Conservation (phyloP, 2,329 filamentous ascomycete species). For the Rhynchosporium graminicola region DNA sequence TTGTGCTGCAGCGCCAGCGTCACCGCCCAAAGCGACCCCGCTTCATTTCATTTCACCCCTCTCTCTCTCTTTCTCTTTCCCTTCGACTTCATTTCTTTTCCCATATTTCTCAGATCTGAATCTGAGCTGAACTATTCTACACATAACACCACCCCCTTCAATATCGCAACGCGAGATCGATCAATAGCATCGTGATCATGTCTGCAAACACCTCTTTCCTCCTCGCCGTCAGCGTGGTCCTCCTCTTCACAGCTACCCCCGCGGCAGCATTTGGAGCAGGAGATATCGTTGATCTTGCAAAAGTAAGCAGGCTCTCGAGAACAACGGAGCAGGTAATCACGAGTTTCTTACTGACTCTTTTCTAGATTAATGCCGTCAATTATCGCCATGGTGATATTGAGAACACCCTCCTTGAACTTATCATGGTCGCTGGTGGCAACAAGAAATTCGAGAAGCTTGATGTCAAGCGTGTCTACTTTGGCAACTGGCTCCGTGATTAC, state of each 20-base stretch:
- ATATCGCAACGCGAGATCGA: conserved; percentile 9
- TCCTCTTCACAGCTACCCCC: conserved; percentile 21
- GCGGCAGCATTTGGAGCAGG: conserved; percentile 23
- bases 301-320: conserved; percentile 8
- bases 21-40: conserved; percentile 11
- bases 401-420: conserved; percentile 74
- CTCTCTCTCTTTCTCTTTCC: neutral
- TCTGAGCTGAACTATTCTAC: conserved; percentile 1
- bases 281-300: conserved; percentile 20
- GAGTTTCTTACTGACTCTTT: neutral
- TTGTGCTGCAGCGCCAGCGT: conserved; percentile 4
- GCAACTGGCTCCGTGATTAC: conserved; percentile 91
- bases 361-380: conserved; percentile 20
- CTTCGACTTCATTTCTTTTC: neutral
- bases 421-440: conserved; percentile 57
- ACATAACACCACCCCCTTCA: neutral
- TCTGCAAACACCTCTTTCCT: conserved; percentile 17
- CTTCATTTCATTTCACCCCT: neutral
- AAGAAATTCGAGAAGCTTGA: conserved; percentile 86
- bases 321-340: neutral
- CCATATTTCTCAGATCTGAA: neutral
- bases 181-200: conserved; percentile 18
- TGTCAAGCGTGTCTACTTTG: conserved; percentile 88
- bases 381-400: conserved; percentile 86
- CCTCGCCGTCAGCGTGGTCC: conserved; percentile 18